phyloP scores from a whole-genome alignment of 2,329 filamentous ascomycete genomes.

The Alternaria triticimaculans region DNA sequence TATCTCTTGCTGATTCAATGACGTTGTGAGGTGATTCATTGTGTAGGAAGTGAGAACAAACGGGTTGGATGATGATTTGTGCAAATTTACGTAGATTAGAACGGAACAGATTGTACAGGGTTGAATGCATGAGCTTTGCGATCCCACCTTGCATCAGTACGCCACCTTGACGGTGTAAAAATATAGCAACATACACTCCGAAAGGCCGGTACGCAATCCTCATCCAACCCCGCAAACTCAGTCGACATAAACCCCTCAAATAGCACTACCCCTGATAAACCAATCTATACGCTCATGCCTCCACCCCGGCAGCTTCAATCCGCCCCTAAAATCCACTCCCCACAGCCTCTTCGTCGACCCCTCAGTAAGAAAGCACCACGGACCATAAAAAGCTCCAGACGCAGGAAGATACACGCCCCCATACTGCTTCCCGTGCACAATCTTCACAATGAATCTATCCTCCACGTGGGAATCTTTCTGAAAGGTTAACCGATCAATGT shows the following conservation, averaged over 20 bases:
- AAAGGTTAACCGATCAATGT: neutral
- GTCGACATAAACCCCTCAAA: neutral
- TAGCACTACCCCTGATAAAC: neutral
- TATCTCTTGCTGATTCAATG: neutral
- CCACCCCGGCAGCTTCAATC: neutral
- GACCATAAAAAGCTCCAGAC: neutral
- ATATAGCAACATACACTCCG: neutral
- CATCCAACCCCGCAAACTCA: neutral
- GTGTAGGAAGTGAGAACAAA: neutral
- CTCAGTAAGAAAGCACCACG: neutral
- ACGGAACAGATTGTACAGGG: neutral
- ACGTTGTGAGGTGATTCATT: neutral
- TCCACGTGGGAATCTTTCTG: neutral
- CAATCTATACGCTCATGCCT: no score
- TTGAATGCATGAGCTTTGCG: neutral
- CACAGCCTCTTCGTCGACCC: neutral
- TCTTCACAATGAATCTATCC: neutral
- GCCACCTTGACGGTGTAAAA: neutral
- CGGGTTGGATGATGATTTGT: neutral
- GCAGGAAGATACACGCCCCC: neutral
- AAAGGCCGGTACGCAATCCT: neutral
- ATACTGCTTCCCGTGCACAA: neutral
- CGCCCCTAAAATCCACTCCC: neutral
- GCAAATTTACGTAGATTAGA: neutral
- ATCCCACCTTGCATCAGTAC: neutral